A percentile compares a stretch with the other conserved stretches of the same genome.
phyloP scores from a whole-genome alignment of 2,329 filamentous ascomycete species.

The Penicillium hordei region DNA sequence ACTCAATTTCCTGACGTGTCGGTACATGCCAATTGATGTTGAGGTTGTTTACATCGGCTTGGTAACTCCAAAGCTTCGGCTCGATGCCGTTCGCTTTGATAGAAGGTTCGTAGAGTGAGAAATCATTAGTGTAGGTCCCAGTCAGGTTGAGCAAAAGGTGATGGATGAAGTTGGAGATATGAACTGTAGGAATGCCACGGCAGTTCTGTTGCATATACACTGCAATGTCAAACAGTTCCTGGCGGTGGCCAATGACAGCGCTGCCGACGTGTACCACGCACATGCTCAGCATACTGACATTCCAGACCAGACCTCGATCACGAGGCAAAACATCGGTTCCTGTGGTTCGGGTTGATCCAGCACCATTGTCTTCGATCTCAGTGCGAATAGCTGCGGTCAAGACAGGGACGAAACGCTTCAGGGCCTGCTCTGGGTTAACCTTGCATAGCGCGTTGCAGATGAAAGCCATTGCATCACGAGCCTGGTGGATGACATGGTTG shows the following conservation, averaged over 20 bases:
- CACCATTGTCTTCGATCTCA: conserved; percentile 95
- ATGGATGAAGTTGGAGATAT: conserved; percentile 97
- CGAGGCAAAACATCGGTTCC: conserved; percentile 90
- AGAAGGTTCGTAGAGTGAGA: conserved; percentile 79
- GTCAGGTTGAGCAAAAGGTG: conserved; percentile 93
- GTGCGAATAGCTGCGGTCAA: conserved; percentile 88
- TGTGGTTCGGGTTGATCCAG: conserved; percentile 89
- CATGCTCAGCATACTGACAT: conserved; percentile 96
- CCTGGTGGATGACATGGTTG: conserved; percentile 94
- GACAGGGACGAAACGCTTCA: conserved; percentile 88
- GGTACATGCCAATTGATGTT: conserved; percentile 92
- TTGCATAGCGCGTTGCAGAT: conserved; percentile 97
- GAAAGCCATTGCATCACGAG: conserved; percentile 96
- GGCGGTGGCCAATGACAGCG: conserved; percentile 83
- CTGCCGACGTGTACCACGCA: conserved; percentile 93
- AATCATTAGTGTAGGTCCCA: conserved; percentile 89
- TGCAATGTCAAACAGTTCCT: conserved; percentile 86
- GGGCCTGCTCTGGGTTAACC: conserved; percentile 87
- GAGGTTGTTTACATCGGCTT: conserved; percentile 70
- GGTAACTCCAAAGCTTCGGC: conserved; percentile 79
- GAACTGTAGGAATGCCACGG: conserved; percentile 87
- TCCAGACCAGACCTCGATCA: conserved; percentile 92
- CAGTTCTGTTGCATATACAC: conserved; percentile 96
- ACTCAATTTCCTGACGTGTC: conserved; percentile 73
- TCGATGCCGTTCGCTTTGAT: conserved; percentile 70